Evolutionary conservation across 441 rosid genomes (phyloP), one percentile per base, ranked within the genome.

Genomic region (Syzygium syzygioides): DNA sequence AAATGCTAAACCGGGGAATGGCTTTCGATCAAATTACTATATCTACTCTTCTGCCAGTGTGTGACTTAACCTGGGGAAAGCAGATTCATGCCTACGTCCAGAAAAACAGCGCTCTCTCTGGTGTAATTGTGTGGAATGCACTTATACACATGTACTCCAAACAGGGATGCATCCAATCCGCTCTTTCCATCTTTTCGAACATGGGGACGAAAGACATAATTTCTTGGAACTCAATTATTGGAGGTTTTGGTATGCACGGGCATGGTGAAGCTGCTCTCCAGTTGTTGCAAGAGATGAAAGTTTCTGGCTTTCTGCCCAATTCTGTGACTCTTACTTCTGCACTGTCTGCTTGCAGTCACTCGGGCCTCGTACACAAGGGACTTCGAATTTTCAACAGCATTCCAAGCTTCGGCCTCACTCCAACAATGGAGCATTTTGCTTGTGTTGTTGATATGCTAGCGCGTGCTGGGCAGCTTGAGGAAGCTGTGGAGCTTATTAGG

Each of bases 71-170:
- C 80, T 87, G 66, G 14, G 92, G 92, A 85, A 59, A 86, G 64
- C 86, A 79, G 87, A 86, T 91, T 83, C 90, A 91, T 87, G 79
- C 88, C 86, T 79, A 76, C 28, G 86, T 86, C n/a, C 85, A 55
- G 52, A 89, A 76, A 83, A 91, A 56, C 50, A 64, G 89, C 25
- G 83, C 89, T 79, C 55, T 32, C 17, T 89, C 88, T 7, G 56
- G 80, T 89, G 87, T 88, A 79, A 79, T 90, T 2, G 86, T 90
- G n/a, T 88, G 55, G 86, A 90, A 88, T 87, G 93, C 93, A 57
- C 87, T 91, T 30, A 85, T 91, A n/a, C 86, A 90, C 54, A 90
- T 90, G 92, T 91, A 90, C 88, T 91, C 93, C 28, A 90, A 86
- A 55, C 66, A 90, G 54, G 93, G 93, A 37, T 87, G 89, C 86